Percentiles rank a stretch among this genome's conserved stretches.
phyloP scores from a whole-genome alignment of 768 basidiomycete genomes.

The Termitomyces eurrhizus region DNA sequence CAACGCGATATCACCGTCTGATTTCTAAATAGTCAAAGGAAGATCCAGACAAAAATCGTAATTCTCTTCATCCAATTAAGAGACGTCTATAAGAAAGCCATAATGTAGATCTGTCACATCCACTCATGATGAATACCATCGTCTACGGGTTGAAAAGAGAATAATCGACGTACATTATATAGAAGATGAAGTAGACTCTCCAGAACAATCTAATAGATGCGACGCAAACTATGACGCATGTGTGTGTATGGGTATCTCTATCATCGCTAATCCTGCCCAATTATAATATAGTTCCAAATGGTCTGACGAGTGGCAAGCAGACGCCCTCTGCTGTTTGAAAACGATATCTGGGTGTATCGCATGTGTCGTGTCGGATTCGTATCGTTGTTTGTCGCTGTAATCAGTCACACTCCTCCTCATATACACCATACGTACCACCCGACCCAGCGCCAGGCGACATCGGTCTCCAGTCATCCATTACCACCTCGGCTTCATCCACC shows the following conservation, averaged over 20 bases:
- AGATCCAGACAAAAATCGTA: neutral
- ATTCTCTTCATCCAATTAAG: neutral
- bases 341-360: neutral
- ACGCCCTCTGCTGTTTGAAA: neutral
- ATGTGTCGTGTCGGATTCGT: neutral
- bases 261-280: neutral
- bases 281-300: neutral
- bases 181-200: neutral
- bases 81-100: neutral
- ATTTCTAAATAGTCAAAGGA: no score
- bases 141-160: neutral
- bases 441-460: conserved; percentile 18
- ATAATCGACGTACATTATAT: neutral
- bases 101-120: neutral
- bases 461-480: conserved; percentile 19
- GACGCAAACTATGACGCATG: neutral
- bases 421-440: conserved; percentile 14
- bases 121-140: neutral
- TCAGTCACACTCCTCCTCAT: conserved; percentile 39
- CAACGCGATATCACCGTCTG: neutral
- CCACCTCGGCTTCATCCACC: conserved; percentile 10
- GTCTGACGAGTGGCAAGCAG: neutral
- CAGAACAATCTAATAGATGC: neutral
- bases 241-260: neutral
- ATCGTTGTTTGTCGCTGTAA: neutral